These are phyloP conservation scores for Penicillium hordei DNA, from an alignment of 2,329 filamentous ascomycete genomes.

Conservation along the genomic window DNA sequence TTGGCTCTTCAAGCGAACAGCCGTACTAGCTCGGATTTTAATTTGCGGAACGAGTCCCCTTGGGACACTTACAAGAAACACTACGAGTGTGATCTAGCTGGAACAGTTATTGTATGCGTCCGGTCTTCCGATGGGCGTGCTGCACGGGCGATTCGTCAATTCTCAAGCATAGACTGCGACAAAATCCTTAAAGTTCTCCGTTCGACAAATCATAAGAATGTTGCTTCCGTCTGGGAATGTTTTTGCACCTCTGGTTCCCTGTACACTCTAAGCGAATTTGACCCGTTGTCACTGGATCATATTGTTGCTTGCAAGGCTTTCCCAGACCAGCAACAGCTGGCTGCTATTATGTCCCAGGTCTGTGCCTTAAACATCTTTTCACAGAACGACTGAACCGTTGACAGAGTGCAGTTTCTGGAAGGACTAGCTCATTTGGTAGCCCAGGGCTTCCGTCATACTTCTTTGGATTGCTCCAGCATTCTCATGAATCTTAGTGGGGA, in stretches of 20 bases:
- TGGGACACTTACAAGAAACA: slow-evolving; percentile 24
- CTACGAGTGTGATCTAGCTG: slow-evolving; percentile 24
- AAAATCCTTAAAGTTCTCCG: slow-evolving; percentile 7
- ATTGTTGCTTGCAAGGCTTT: slow-evolving; percentile 18
- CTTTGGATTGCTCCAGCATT: slow-evolving; percentile 26
- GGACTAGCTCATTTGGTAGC: neutral
- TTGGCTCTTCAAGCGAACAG: too few relatives aligned
- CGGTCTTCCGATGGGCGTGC: slow-evolving; percentile 3
- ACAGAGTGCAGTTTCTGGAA: neutral
- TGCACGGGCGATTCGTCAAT: neutral
- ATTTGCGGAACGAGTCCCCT: neutral
- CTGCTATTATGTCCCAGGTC: slow-evolving; percentile 23
- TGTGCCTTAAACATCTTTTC: neutral
- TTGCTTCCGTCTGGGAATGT: slow-evolving; percentile 5
- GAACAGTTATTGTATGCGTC: slow-evolving; percentile 15
- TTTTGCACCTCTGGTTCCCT: slow-evolving; percentile 10
- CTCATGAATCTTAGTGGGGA: slow-evolving; percentile 22
- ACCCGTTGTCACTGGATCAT: slow-evolving; percentile 18
- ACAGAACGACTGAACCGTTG: too few relatives aligned
- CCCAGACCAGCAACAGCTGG: slow-evolving; percentile 20
- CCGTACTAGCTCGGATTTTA: too few relatives aligned
- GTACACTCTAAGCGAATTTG: slow-evolving; percentile 14
- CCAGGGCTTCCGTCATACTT: slow-evolving; percentile 14
- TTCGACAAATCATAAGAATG: slow-evolving; percentile 13
- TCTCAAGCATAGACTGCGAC: neutral